Evolutionary conservation across 345 rosid genomes (phyloP), one percentile per base, ranked within the genome.

Genomic region (Excoecaria agallocha): DNA sequence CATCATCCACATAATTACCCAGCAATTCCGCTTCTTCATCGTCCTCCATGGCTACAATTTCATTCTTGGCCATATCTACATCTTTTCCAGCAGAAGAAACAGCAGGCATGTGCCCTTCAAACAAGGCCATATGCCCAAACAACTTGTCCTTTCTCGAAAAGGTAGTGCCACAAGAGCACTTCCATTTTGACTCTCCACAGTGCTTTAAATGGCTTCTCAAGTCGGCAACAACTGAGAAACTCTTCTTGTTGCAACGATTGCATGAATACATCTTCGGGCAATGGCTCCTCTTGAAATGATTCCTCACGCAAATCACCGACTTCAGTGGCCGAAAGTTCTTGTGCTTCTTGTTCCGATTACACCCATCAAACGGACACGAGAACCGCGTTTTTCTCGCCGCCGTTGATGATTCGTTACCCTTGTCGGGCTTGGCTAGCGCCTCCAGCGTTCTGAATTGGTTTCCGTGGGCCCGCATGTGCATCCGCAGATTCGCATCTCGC

Each of bases 381-480:
- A 89, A 90, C 61, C 86, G 66, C 69, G 64, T 75, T 58, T 62
- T 81, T 73, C 68, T 55, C 43, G 49, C 70, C 62, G 58, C 8
- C 7, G 30, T 30, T 30, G 6, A 12, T 0, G 39, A 15, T 9
- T 39, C 64, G 15, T 39, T 56, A 8, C 66, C 74, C 57, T 56
- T 52, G 0, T 43, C 37, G 8, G 89, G 88, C 74, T 81, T 90
- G 25, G 91, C 82, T 8, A 89, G 64, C 39, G 91, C 93, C 78
- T 87, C 88, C 0, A 83, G 81, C 2, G 96, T 86, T 77, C 89
- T 89, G 84, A 80, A 90, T 81, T 86, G 89, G 62, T 89, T 80
- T 12, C 96, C 93, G 62, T 90, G 93, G 5, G 96, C 96, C 3
- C 93, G 80, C 96, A 90, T 90, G 77, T 90, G 96, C 96, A 90